These are phyloP conservation scores for Colletotrichum caudatum DNA, from an alignment of 2,329 filamentous ascomycete genomes.

Conservation along the genomic window DNA sequence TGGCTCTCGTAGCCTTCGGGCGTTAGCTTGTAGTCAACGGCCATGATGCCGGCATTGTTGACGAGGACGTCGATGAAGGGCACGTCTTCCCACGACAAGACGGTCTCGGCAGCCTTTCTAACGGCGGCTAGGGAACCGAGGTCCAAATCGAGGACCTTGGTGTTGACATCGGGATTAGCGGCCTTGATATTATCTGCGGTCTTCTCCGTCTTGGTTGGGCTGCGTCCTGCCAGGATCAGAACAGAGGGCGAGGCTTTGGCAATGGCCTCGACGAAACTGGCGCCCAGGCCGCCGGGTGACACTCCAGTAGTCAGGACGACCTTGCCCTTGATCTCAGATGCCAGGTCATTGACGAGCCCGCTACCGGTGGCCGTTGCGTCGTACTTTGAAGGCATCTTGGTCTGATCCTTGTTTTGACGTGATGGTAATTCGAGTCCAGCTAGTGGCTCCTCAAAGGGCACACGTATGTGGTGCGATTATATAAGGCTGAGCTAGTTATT, in stretches of 20 bases:
- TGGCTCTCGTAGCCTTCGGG: slow-evolving; percentile 58
- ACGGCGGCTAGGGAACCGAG: slow-evolving; percentile 55
- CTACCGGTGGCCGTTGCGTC: slow-evolving; percentile 42
- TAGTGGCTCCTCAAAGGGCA: background rate
- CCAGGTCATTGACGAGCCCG: slow-evolving; percentile 47
- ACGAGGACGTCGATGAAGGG: slow-evolving; percentile 56
- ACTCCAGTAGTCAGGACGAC: slow-evolving; percentile 57
- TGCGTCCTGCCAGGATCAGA: slow-evolving; percentile 61
- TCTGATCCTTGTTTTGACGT: background rate
- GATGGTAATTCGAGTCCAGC: background rate
- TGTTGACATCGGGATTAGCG: slow-evolving; percentile 50
- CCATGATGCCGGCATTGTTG: slow-evolving; percentile 60
- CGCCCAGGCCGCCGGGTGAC: slow-evolving; percentile 54
- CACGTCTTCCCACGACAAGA: slow-evolving; percentile 50
- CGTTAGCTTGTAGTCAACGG: slow-evolving; percentile 50
- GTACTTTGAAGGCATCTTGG: slow-evolving; percentile 15
- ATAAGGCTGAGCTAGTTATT: background rate
- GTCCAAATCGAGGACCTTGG: slow-evolving; percentile 52
- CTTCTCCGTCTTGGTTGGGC: slow-evolving; percentile 53
- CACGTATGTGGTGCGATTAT: background rate
- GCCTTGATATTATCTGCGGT: slow-evolving; percentile 52
- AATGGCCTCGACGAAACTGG: slow-evolving; percentile 51
- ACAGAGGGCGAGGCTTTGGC: slow-evolving; percentile 55
- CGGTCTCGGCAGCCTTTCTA: slow-evolving; percentile 51
- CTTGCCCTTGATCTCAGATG: slow-evolving; percentile 52